Base-by-base conservation (phyloP, 176 grass and related monocot genomes). In the Zoysia japonica region DNA sequence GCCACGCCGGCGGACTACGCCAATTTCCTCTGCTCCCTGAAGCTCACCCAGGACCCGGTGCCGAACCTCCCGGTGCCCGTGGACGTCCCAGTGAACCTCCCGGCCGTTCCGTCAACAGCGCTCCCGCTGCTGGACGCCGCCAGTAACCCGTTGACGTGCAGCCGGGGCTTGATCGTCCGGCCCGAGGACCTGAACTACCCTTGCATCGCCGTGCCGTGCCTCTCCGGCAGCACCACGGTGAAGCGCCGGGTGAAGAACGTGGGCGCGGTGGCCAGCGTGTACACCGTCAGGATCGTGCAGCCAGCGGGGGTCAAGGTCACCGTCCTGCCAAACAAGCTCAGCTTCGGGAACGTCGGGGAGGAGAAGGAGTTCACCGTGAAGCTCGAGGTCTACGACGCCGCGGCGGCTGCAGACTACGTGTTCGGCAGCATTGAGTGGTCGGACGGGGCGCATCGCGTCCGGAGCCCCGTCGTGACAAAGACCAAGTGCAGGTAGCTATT, bases 121-220 rank as follows among this genome's bases (percentile, higher is more conserved):
- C 11, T 90, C 41, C 60, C 79, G 2, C 11, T 38, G 9, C 68
- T 96, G 39, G 3, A 41, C 49, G 45, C 6, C 74, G 52, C 9
- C 67, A 47, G 73, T 10, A 13, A 82, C 40, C 81, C 84, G 20
- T 74, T 51, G 41, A 0, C 0, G 55, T 93, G 93, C 77, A 83
- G 85, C 78, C 17, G 12, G 36, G 53, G 50, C 57, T 0, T 15
- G 6, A 13, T 7, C 41, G 15, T 16, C 40, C 72, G 77, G 54
- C 89, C 53, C 13, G 89, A 84, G 76, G 66, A 97, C 56, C 36
- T 97, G 16, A 97, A 97, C 88, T 97, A 97, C 70, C 93, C 90
- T 13, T 93, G 90, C 54, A 86, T 97, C 72, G 16, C 80, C 16
- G 79, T 86, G 62, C 15, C 80, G 0, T 78, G 86, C 65, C 80